A percentile compares a stretch with the other conserved stretches of the same genome.
Conservation (phyloP, 805 yeast genomes). For the Ogataea pini region DNA sequence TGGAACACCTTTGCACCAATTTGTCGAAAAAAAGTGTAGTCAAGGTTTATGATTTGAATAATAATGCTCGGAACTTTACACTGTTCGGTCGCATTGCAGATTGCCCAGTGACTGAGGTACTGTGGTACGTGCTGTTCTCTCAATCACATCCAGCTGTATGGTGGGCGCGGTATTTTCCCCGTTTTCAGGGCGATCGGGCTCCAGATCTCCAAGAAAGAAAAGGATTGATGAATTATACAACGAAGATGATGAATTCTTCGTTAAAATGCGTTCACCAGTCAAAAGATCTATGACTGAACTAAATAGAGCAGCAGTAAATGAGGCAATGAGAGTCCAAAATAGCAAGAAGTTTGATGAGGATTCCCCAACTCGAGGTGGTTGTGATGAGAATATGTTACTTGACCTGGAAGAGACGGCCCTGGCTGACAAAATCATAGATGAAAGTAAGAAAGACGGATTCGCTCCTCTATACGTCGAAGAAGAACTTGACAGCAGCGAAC, state of each 20-base stretch:
- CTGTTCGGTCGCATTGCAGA: too few relatives aligned
- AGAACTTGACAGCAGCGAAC: slow-evolving; percentile 10
- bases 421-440: slow-evolving; percentile 48
- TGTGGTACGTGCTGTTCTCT: too few relatives aligned
- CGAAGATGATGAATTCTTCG: slow-evolving; percentile 33
- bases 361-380: slow-evolving; percentile 31
- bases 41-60: background rate
- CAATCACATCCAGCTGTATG: too few relatives aligned
- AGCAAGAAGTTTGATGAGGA: slow-evolving; percentile 24
- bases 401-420: slow-evolving; percentile 43
- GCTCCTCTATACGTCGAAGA: slow-evolving; percentile 22
- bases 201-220: slow-evolving; percentile 40
- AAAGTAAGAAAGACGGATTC: slow-evolving; percentile 36
- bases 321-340: slow-evolving; percentile 41
- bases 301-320: slow-evolving; percentile 50
- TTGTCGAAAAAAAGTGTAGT: background rate
- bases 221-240: slow-evolving; percentile 19
- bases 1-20: slow-evolving; percentile 2
- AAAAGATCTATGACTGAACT: slow-evolving; percentile 39
- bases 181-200: slow-evolving; percentile 23
- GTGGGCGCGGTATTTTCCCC: background rate
- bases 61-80: too few relatives aligned
- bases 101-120: too few relatives aligned
- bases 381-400: slow-evolving; percentile 37
- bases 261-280: slow-evolving; percentile 48